phyloP scores from a whole-genome alignment of 1,284 basidiomycete genomes.

The Ceratobasidium sp. region DNA sequence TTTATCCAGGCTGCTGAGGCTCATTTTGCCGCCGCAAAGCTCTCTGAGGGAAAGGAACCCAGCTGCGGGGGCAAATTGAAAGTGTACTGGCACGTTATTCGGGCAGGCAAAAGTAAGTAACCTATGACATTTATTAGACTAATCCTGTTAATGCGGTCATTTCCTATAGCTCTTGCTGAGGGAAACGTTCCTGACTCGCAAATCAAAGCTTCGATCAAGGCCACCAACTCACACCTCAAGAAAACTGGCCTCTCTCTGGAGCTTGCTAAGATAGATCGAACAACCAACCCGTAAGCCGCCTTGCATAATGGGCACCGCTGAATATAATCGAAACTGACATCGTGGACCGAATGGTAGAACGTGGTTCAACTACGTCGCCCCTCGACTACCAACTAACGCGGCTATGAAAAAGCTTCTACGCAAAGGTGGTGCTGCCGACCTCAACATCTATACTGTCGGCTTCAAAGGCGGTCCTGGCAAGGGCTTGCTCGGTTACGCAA shows the following conservation, averaged over 20 bases:
- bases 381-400: conserved; percentile 47
- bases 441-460: conserved; percentile 54
- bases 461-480: conserved; percentile 45
- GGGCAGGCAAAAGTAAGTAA: conserved; percentile 22
- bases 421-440: conserved; percentile 49
- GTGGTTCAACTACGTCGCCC: conserved; percentile 52
- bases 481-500: conserved; percentile 51
- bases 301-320: no score
- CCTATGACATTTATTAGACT: neutral
- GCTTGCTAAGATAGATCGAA: conserved; percentile 51
- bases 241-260: conserved; percentile 52
- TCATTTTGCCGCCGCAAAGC: neutral
- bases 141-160: neutral
- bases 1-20: conserved; percentile 32
- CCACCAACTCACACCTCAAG: conserved; percentile 53
- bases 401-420: conserved; percentile 53
- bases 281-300: conserved; percentile 49
- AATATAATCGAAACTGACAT: neutral
- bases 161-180: conserved; percentile 24
- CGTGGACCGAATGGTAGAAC: conserved; percentile 12
- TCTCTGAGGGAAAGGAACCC: neutral
- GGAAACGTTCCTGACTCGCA: conserved; percentile 42
- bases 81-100: conserved; percentile 47
- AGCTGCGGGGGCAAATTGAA: conserved; percentile 19
- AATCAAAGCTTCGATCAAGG: conserved; percentile 50